Conservation (phyloP, 164 flowering plant genomes). For the Buxus sempervirens region DNA sequence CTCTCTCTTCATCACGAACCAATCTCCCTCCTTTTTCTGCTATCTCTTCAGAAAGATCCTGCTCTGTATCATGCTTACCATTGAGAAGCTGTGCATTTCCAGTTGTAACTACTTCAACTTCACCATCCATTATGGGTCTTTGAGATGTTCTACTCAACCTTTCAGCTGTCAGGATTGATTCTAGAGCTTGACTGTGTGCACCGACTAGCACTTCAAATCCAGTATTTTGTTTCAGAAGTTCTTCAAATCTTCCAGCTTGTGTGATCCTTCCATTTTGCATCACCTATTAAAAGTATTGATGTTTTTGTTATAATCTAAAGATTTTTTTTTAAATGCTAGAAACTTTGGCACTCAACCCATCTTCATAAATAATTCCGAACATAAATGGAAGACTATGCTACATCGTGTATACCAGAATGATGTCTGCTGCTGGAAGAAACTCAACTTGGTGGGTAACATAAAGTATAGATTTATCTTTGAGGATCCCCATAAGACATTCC, state of each 20-base stretch:
- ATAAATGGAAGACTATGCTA: background rate
- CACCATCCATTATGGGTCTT: constrained; percentile 16
- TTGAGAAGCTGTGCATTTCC: constrained; percentile 28
- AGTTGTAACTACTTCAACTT: constrained; percentile 26
- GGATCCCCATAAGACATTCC: constrained; percentile 90
- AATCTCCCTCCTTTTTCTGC: constrained; percentile 60
- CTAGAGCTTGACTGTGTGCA: constrained; percentile 83
- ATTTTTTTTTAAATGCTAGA: background rate
- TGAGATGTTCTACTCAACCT: constrained; percentile 42
- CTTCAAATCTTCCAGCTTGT: constrained; percentile 80
- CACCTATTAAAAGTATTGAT: constrained; percentile 57
- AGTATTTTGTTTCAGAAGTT: constrained; percentile 64
- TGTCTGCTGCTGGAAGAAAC: constrained; percentile 90
- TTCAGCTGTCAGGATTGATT: constrained; percentile 60
- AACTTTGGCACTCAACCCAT: background rate
- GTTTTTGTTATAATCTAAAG: background rate
- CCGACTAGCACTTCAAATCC: constrained; percentile 91
- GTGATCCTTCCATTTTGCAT: constrained; percentile 85
- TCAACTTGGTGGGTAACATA: constrained; percentile 92
- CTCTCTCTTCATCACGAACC: constrained; percentile 85
- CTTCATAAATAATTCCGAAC: background rate
- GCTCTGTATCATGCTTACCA: constrained; percentile 52
- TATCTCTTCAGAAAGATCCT: constrained; percentile 46
- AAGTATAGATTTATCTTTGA: constrained; percentile 75
- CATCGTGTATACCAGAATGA: constrained; percentile 68